Evolutionary conservation across 129 eudicot genomes (phyloP).

Genomic region (Tanacetum coccineum): DNA sequence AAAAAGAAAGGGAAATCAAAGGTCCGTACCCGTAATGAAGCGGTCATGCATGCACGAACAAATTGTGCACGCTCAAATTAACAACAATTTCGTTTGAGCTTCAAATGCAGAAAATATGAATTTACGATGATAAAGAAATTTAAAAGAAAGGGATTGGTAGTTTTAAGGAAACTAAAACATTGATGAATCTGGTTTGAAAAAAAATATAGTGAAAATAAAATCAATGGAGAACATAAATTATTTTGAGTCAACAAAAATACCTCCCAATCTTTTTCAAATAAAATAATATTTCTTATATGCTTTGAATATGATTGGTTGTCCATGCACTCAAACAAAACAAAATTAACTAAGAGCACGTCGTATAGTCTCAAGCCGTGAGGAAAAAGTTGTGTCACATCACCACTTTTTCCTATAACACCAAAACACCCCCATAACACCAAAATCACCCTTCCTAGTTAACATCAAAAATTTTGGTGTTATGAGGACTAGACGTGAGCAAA

Average conservation of each 20-base stretch:
- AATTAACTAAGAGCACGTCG: too few relatives aligned
- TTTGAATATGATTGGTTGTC: too few relatives aligned
- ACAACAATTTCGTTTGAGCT: not conserved
- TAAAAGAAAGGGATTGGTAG: not conserved
- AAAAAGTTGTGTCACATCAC: too few relatives aligned
- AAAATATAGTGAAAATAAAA: constrained; percentile 4
- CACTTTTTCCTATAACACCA: too few relatives aligned
- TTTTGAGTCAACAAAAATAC: not conserved
- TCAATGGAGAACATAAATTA: constrained; percentile 4
- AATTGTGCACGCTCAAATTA: not conserved
- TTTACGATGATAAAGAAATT: not conserved
- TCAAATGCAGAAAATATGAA: too few relatives aligned
- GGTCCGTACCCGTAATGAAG: constrained; percentile 12
- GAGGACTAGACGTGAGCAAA: too few relatives aligned
- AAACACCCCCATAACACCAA: too few relatives aligned
- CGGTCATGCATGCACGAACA: constrained; percentile 12
- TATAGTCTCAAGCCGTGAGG: too few relatives aligned
- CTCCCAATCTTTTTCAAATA: not conserved
- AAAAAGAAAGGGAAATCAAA: not conserved
- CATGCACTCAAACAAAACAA: too few relatives aligned
- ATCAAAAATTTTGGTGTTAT: too few relatives aligned
- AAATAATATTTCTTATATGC: too few relatives aligned
- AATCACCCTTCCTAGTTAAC: too few relatives aligned
- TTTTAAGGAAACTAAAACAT: constrained; percentile 11
- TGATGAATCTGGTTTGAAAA: not conserved